phyloP scores from a whole-genome alignment of 2,329 filamentous ascomycete species.

The Scolecobasidium constrictum region DNA sequence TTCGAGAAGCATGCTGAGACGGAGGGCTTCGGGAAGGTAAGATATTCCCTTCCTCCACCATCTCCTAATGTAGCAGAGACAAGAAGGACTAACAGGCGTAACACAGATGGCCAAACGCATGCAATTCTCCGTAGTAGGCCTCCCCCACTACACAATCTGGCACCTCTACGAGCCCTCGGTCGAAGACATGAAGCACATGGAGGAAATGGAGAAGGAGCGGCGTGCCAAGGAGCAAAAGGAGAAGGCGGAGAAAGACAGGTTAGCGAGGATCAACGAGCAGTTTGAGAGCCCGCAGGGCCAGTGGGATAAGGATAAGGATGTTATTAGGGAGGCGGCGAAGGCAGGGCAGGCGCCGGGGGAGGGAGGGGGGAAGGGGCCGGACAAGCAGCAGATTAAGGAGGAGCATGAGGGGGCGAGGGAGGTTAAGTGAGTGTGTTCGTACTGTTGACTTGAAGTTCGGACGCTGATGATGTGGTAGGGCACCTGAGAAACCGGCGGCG shows the following conservation, averaged over 20 bases:
- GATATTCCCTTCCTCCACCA: slow-evolving; percentile 15
- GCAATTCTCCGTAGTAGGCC: slow-evolving; percentile 86
- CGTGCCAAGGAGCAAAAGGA: slow-evolving; percentile 72
- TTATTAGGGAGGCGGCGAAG: slow-evolving; percentile 58
- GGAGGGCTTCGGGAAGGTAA: slow-evolving; percentile 94
- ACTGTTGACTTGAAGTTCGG: no score
- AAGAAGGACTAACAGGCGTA: no score
- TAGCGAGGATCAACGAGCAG: slow-evolving; percentile 68
- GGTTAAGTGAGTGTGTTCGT: slow-evolving; percentile 5
- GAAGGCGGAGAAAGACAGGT: slow-evolving; percentile 57
- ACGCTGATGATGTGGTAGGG: no score
- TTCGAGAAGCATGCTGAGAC: slow-evolving; percentile 99
- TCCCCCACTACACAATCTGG: slow-evolving; percentile 98
- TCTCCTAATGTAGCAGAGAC: no score
- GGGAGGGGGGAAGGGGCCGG: slow-evolving; percentile 13
- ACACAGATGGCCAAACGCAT: slow-evolving; percentile 89
- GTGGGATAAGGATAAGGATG: slow-evolving; percentile 83
- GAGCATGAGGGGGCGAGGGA: neutral
- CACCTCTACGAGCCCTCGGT: slow-evolving; percentile 99
- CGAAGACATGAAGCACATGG: slow-evolving; percentile 95
- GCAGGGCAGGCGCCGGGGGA: slow-evolving; percentile 39
- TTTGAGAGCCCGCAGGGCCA: slow-evolving; percentile 68
- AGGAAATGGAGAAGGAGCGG: slow-evolving; percentile 90
- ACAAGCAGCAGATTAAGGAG: slow-evolving; percentile 7
- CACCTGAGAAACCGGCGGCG: no score